Evolutionary conservation across 148 eudicot species (phyloP).

Genomic region (Tetragonia tetragonoides): DNA sequence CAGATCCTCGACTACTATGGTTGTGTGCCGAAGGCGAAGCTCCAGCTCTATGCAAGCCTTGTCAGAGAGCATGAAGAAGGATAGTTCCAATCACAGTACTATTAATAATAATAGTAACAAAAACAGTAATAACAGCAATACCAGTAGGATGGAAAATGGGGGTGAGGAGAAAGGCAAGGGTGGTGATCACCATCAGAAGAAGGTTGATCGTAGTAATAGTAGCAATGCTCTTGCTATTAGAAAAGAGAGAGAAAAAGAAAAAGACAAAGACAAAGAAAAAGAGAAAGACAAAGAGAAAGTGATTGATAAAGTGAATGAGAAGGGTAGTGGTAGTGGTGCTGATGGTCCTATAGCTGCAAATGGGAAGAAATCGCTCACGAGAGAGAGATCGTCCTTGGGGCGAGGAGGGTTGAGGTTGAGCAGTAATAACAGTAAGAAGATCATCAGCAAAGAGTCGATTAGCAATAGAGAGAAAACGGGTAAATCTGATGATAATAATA

Average conservation of each 20-base stretch:
- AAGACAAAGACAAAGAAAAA: not conserved
- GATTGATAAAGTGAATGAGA: not conserved
- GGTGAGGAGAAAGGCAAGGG: constrained; percentile 20
- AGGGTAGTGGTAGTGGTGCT: not conserved
- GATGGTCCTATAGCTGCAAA: not conserved
- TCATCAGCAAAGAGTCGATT: constrained; percentile 17
- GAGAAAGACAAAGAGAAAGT: not conserved
- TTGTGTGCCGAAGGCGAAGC: constrained; percentile 36
- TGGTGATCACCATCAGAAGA: constrained; percentile 14
- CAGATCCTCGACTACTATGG: constrained; percentile 36
- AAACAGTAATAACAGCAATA: not conserved
- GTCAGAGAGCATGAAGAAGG: constrained; percentile 22
- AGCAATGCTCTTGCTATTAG: not conserved
- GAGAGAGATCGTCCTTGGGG: constrained; percentile 28
- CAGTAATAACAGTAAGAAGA: constrained; percentile 26
- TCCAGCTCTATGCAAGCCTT: constrained; percentile 20
- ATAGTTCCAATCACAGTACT: not conserved
- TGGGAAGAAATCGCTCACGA: constrained; percentile 26
- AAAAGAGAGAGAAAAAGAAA: constrained; percentile 15
- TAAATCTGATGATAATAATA: not conserved
- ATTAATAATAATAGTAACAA: not conserved
- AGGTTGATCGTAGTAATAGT: not conserved
- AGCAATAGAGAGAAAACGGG: constrained; percentile 13
- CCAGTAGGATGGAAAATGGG: constrained; percentile 7
- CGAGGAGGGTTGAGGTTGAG: constrained; percentile 23